Evolutionary conservation across 169 alveolate genomes (phyloP).

Genomic region (Amoebophrya sp.): DNA sequence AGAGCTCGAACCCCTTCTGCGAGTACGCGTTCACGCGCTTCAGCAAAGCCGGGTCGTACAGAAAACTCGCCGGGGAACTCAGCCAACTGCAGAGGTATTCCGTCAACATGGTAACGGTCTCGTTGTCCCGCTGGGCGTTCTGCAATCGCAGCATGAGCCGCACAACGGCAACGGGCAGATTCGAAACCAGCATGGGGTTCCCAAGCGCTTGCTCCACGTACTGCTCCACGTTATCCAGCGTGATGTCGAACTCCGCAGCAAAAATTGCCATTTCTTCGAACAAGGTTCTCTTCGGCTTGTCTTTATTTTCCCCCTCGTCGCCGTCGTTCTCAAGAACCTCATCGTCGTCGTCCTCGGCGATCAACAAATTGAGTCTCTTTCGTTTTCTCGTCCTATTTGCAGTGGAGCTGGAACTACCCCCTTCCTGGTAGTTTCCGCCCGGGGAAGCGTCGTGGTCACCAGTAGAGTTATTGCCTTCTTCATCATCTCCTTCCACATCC

Average conservation of each 20-base stretch:
- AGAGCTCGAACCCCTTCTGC: constrained; percentile 14
- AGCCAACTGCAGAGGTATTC: background rate
- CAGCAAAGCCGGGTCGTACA: constrained; percentile 19
- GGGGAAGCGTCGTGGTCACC: no score
- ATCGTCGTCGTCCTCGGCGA: no score
- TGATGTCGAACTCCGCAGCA: background rate
- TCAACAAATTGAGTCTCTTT: no score
- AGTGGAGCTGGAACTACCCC: background rate
- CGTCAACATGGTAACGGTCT: background rate
- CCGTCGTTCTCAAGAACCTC: background rate
- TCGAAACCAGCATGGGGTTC: background rate
- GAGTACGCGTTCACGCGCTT: background rate
- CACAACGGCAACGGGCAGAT: background rate
- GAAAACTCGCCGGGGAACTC: background rate
- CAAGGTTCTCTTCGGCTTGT: background rate
- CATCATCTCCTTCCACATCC: no score
- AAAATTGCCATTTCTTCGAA: background rate
- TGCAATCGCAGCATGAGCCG: background rate
- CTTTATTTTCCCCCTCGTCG: background rate
- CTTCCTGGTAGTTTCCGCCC: constrained; percentile 1
- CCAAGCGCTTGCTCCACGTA: background rate
- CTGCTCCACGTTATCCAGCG: background rate
- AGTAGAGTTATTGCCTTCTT: no score
- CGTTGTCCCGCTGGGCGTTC: background rate
- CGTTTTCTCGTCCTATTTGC: background rate